Evolutionary conservation across 805 yeast species (phyloP), one percentile per base, ranked within the genome.

Genomic region (Candida mattraensis): DNA sequence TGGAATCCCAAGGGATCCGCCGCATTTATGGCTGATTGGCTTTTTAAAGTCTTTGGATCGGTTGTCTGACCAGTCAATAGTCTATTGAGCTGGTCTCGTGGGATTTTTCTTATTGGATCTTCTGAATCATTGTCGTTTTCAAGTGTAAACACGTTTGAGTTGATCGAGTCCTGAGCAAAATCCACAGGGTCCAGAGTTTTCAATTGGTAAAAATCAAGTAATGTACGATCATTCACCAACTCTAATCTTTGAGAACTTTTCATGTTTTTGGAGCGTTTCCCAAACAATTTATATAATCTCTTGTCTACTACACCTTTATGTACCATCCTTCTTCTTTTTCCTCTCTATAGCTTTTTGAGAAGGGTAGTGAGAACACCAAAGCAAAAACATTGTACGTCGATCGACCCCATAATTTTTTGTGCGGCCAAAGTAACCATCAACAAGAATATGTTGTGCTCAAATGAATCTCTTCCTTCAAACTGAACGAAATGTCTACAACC

Each of bases 1-100:
- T 69, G 66, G 18, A 70, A 69, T 4, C 80, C 80, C 40, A 81
- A 57, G 1, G 87, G 85, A 47, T 81, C 87, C 5, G 28, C 16
- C 13, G 35, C 16, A 17, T 41, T 44, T 5, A 27, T 27, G 10
- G 43, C 35, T 1, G 37, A 15, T 7, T 32, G 24, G 2, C 24
- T 12, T 13, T 33, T 35, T 1, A 12, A 23, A 1, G 17, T 30
- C 11, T 23, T 24, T 3, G 35, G 13, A 12, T 25, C 48, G 7
- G 41, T 47, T 12, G 18, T 24, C 11, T 38, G 45, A 30, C 54
- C 59, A 1, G 53, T 41, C 5, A 57, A 33, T 3, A 58, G 35
- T 37, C 44, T 41, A 37, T 47, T 44, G 16, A 56, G 40, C 16
- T 47, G 43, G 13, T 56, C 59, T 28, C 44, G 47, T 6, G 61